These are phyloP conservation scores for Aspergillus sp. DNA, from an alignment of 2,329 filamentous ascomycete genomes.

Conservation along the genomic window DNA sequence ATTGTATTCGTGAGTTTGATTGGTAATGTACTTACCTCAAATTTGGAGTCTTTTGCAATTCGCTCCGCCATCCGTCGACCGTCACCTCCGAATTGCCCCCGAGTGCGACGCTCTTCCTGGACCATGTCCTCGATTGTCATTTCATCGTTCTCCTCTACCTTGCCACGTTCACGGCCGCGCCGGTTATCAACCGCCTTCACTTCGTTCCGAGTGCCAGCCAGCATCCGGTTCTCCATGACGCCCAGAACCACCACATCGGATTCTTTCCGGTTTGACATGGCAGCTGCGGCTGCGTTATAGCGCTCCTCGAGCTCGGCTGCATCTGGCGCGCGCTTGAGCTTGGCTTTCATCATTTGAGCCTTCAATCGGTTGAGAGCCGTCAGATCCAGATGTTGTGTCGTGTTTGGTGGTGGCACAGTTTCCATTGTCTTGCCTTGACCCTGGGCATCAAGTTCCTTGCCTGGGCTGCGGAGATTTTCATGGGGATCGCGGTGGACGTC, in stretches of 20 bases:
- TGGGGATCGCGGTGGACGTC: conserved; percentile 47
- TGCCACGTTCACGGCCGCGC: conserved; percentile 78
- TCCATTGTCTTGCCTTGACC: conserved; percentile 61
- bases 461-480: conserved; percentile 34
- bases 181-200: conserved; percentile 77
- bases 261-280: conserved; percentile 59
- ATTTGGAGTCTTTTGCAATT: conserved; percentile 90
- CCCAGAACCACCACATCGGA: conserved; percentile 76
- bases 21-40: conserved; percentile 58
- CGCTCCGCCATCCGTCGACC: conserved; percentile 81
- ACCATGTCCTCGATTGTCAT: conserved; percentile 98
- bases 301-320: conserved; percentile 76
- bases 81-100: conserved; percentile 75
- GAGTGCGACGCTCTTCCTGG: conserved; percentile 84
- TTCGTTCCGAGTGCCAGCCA: conserved; percentile 74
- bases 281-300: conserved; percentile 74
- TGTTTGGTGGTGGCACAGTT: conserved; percentile 54
- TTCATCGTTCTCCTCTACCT: conserved; percentile 87
- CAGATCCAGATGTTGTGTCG: conserved; percentile 65
- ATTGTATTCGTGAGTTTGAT: conserved; percentile 1
- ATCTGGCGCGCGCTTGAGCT: conserved; percentile 75
- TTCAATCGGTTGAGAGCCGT: conserved; percentile 85
- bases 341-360: conserved; percentile 94
- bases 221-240: conserved; percentile 84
- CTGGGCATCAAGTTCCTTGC: conserved; percentile 40